phyloP scores from a whole-genome alignment of 1,139 yeast genomes.

The Diutina rugosa region DNA sequence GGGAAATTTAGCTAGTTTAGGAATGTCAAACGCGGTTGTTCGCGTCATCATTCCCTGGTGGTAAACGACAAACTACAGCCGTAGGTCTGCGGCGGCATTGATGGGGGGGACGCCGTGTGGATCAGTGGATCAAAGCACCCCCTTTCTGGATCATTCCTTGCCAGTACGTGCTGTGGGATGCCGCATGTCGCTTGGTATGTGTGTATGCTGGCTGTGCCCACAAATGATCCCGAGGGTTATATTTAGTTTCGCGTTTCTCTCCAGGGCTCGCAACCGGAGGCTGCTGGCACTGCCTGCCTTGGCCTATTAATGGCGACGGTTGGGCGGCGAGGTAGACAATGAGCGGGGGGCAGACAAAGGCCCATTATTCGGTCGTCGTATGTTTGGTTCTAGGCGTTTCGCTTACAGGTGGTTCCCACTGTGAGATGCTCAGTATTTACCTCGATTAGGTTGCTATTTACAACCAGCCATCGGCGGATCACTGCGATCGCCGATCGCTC shows the following conservation, averaged over 20 bases:
- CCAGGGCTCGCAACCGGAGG: not conserved
- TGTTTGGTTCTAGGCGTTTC: not conserved
- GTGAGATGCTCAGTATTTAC: no score
- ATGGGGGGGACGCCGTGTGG: no score
- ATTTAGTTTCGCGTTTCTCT: not conserved
- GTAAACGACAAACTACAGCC: not conserved
- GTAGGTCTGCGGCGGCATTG: no score
- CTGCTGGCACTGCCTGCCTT: not conserved
- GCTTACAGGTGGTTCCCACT: not conserved
- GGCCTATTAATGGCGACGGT: not conserved
- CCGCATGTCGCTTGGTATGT: not conserved
- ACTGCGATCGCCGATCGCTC: no score
- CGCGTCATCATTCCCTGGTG: not conserved
- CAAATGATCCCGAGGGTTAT: not conserved
- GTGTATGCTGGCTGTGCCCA: not conserved
- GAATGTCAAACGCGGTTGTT: not conserved
- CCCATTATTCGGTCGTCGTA: no score
- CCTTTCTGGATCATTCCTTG: not conserved
- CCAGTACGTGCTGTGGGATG: not conserved
- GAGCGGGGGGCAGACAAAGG: not conserved
- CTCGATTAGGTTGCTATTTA: no score
- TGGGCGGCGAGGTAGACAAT: no score
- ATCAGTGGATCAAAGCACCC: not conserved
- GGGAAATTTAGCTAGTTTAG: not conserved
- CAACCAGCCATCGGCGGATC: no score